Evolutionary conservation across 495 filamentous ascomycete genomes (phyloP), one percentile per base, ranked within the genome.

Genomic region (Aspergillus avenaceus): DNA sequence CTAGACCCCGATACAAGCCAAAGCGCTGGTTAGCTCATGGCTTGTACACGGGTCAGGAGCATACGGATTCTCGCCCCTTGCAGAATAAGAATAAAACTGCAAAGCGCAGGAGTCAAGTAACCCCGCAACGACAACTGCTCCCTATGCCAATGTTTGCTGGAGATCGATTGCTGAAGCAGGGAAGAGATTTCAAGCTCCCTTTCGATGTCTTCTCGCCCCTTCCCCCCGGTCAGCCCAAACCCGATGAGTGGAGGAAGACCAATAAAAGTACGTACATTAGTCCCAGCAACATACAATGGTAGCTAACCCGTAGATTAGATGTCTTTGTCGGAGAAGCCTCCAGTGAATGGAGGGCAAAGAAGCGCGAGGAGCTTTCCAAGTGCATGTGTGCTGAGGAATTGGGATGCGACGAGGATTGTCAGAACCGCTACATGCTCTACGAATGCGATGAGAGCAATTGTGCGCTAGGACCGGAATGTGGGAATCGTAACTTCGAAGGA

Each of bases 351-450:
- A 88, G 86, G 61, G 88, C 87, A 54, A 82, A 79, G 49, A 85
- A 84, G 37, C 79, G 81, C 13, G 76, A 86, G 49, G 86, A 89
- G 48, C 75, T 87, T 29, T 91, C 86, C 19, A 81, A 78, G 32
- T 98, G 93, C 65, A 83, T 90, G 52, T 98, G 93, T 66, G 79
- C 72, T 9, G 72, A 78, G 32, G 84, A 88, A 23, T 83, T 81
- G 34, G 90, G 90, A 24, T 98, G 93, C 60, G 90, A 84, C 54
- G 90, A 96, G 45, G 74, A 84, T 53, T 98, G 93, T 69, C 85
- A 92, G 59, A 98, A 98, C 60, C 82, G 90, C 38, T 88, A 88
- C 70, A 97, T 97, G 90, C 83, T 93, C 49, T 96, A 96, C 64
- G 93, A 98, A 68, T 98, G 93, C 65, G 90, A 97, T 65, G 81